Percentiles rank a stretch among this genome's conserved stretches.
These are phyloP conservation scores for Boletales sp. DNA, from an alignment of 768 basidiomycete species.

Conservation along the genomic window DNA sequence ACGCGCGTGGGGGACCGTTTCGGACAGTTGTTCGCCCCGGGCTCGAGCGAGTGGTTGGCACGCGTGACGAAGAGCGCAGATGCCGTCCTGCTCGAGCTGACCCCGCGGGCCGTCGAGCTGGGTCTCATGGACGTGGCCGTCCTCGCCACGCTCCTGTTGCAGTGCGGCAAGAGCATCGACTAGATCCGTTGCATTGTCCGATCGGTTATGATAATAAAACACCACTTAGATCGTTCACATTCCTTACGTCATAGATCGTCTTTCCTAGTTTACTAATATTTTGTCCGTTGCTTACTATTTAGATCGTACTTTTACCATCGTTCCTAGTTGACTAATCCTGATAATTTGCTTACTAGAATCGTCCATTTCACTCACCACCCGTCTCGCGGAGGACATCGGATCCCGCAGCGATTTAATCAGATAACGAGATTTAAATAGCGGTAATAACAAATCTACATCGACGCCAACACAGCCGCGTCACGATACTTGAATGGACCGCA, in stretches of 20 bases:
- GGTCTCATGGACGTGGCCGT: slow-evolving; percentile 51
- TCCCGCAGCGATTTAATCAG: neutral
- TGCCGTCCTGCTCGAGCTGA: slow-evolving; percentile 51
- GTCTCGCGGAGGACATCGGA: too few relatives aligned
- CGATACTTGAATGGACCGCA: slow-evolving; percentile 48
- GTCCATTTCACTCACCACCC: too few relatives aligned
- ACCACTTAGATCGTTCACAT: too few relatives aligned
- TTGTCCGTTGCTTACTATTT: too few relatives aligned
- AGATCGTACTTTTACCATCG: too few relatives aligned
- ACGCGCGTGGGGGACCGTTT: neutral
- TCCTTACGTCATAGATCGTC: too few relatives aligned
- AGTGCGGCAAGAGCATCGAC: slow-evolving; percentile 62
- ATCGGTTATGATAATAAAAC: too few relatives aligned
- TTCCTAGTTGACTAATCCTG: too few relatives aligned
- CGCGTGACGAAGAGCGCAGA: slow-evolving; percentile 46
- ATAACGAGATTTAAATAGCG: slow-evolving; percentile 18
- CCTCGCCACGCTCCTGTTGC: slow-evolving; percentile 51
- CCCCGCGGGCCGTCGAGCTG: slow-evolving; percentile 50
- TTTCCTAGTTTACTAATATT: neutral
- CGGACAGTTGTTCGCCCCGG: slow-evolving; percentile 45
- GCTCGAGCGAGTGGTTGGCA: slow-evolving; percentile 41
- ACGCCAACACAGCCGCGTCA: slow-evolving; percentile 11
- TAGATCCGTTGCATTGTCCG: slow-evolving; percentile 27
- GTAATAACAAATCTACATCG: slow-evolving; percentile 11
- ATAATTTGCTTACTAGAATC: too few relatives aligned